A percentile compares a stretch with the other conserved stretches of the same genome.
These are phyloP conservation scores for Aspergillus uvarum DNA, from an alignment of 2,329 filamentous ascomycete genomes.

Conservation along the genomic window DNA sequence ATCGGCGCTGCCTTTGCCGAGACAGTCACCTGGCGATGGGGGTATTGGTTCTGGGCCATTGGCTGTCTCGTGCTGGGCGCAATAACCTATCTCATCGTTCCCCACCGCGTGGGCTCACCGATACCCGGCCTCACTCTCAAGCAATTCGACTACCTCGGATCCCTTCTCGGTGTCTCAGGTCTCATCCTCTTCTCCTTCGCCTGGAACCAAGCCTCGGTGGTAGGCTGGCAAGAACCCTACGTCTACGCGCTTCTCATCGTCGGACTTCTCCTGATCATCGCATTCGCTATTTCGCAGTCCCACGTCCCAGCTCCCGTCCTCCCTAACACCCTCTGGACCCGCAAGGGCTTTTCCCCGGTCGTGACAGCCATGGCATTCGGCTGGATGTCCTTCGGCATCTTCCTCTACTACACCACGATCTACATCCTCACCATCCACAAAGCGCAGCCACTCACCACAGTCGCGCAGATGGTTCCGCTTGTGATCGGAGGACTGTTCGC, in stretches of 20 bases:
- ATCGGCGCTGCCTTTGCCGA: conserved; percentile 42
- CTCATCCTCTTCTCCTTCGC: conserved; percentile 51
- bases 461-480: conserved; percentile 24
- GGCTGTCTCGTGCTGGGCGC: conserved; percentile 38
- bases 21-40: conserved; percentile 54
- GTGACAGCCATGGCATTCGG: conserved; percentile 16
- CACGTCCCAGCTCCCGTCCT: conserved; percentile 10
- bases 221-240: conserved; percentile 48
- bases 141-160: conserved; percentile 47
- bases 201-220: conserved; percentile 52
- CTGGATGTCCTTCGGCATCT: conserved; percentile 34
- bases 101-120: conserved; percentile 12
- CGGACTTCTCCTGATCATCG: conserved; percentile 41
- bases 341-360: conserved; percentile 30
- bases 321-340: conserved; percentile 23
- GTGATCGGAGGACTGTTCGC: conserved; percentile 24
- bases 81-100: conserved; percentile 42
- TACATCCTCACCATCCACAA: conserved; percentile 20
- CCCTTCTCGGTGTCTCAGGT: conserved; percentile 46
- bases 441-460: conserved; percentile 18
- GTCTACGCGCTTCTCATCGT: conserved; percentile 47
- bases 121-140: conserved; percentile 35
- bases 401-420: conserved; percentile 33
- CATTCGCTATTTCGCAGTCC: conserved; percentile 9
- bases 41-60: conserved; percentile 49